phyloP scores from a whole-genome alignment of 768 basidiomycete genomes.

The Termitomyces titanicus region DNA sequence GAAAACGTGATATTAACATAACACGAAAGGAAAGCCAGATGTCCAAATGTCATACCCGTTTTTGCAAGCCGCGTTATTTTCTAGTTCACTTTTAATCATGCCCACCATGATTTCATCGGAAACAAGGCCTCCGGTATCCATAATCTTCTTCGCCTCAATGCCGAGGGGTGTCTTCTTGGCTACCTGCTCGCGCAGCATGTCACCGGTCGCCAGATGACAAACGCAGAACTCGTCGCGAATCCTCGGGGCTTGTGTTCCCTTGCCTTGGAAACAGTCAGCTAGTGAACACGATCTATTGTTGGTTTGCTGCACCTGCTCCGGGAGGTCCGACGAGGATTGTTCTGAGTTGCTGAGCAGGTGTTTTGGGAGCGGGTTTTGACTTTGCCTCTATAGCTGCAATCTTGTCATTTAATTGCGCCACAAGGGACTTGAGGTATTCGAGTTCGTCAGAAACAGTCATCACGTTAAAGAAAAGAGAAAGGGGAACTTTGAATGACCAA shows the following conservation, averaged over 20 bases:
- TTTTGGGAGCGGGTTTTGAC: constrained; percentile 47
- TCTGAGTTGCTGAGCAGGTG: constrained; percentile 76
- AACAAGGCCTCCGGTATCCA: constrained; percentile 95
- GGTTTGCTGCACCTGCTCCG: constrained; percentile 74
- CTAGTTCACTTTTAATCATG: constrained; percentile 95
- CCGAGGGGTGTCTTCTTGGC: constrained; percentile 83
- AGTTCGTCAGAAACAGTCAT: constrained; percentile 79
- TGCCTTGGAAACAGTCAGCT: constrained; percentile 52
- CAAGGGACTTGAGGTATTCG: constrained; percentile 92
- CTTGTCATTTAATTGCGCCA: constrained; percentile 87
- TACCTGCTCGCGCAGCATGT: constrained; percentile 97
- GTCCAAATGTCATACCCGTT: constrained; percentile 75
- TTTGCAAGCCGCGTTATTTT: constrained; percentile 89
- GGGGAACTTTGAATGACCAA: constrained; percentile 7
- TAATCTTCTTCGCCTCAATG: constrained; percentile 92
- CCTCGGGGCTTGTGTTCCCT: constrained; percentile 95
- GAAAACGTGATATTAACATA: constrained; percentile 14
- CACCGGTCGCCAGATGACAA: constrained; percentile 97
- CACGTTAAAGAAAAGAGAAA: constrained; percentile 15
- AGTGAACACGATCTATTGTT: background rate
- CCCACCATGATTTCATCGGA: constrained; percentile 95
- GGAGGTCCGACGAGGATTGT: constrained; percentile 96
- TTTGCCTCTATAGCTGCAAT: constrained; percentile 75
- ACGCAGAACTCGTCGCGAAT: constrained; percentile 93
- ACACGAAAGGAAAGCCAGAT: background rate